Evolutionary conservation across 2,329 filamentous ascomycete species (phyloP).

Genomic region (Nemania sp.): DNA sequence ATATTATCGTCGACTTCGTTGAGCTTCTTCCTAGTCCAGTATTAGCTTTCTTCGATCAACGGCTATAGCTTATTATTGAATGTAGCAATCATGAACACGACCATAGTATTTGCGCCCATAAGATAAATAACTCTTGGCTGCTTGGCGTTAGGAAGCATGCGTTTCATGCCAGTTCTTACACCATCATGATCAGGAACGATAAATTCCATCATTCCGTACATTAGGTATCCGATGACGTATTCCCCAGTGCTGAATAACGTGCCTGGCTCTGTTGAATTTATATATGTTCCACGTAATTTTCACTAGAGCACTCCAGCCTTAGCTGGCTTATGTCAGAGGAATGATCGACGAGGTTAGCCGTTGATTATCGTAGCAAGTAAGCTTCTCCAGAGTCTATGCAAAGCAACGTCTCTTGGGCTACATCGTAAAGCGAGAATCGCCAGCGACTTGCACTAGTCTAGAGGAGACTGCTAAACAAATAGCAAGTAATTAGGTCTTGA

Average conservation of each 20-base stretch:
- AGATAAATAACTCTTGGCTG: not conserved
- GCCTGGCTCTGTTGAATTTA: not conserved
- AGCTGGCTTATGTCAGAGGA: not conserved
- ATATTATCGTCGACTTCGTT: not conserved
- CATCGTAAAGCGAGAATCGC: not conserved
- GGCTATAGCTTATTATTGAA: not conserved
- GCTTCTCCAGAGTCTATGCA: not conserved
- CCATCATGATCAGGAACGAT: not conserved
- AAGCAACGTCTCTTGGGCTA: not conserved
- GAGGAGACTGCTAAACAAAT: not conserved
- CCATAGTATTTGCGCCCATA: not conserved
- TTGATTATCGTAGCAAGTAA: not conserved
- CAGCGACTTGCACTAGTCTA: not conserved
- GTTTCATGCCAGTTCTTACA: not conserved
- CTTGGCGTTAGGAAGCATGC: not conserved
- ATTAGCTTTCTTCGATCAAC: not conserved
- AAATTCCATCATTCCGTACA: not conserved
- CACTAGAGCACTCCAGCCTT: not conserved
- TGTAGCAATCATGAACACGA: constrained; percentile 15
- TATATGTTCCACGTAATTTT: not conserved
- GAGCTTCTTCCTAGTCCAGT: not conserved
- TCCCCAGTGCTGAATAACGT: not conserved
- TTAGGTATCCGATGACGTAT: not conserved
- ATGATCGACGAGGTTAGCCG: not conserved
- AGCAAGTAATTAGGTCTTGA: not conserved